Evolutionary conservation across 177 flowering plant species (phyloP), one percentile per base, ranked within the genome.

Genomic region (Vitis hybrid): DNA sequence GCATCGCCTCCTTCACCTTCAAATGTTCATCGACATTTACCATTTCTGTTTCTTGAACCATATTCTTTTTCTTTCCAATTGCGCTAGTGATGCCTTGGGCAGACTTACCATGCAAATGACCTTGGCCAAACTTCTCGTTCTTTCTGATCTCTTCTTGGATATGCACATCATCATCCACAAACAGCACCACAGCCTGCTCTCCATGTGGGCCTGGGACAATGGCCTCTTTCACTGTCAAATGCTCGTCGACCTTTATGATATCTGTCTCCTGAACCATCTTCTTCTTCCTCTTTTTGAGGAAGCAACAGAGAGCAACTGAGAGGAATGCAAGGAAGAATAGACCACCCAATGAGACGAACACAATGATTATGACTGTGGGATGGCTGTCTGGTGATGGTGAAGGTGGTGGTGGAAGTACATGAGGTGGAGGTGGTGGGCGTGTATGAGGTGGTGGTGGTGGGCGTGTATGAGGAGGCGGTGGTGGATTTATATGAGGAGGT

Each of bases 321-420:
- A 91, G 79, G 77, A 82, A 82, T 56, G 89, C 90, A 10, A 87
- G 82, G 73, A 91, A 82, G 76, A 87, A 75, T 32, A 89, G 77
- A 9, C 92, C 85, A 9, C 94, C 97, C 9, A 88, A 61, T 17
- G 97, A 90, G 67, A 87, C 81, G 14, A 93, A 83, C 20, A 91
- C 87, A 1, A 91, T 53, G 57, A 90, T 67, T 63, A 91, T 82
- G 49, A 90, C 81, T 0, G 87, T 81, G 1, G 87, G 62, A 54
- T 83, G 58, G 58, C 58, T 73, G 59, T 10, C 67, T 55, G 82
- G 75, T 11, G 85, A 63, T 53, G 85, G 76, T 18, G 84, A 41
- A 8, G 89, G 84, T 58, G 87, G 79, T 12, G 83, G 76, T 65
- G 86, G 76, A 62, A 20, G 21, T 13, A 59, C 48, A 32, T 66